phyloP scores from a whole-genome alignment of 768 basidiomycete genomes.

The Strobilomyces confusus region DNA sequence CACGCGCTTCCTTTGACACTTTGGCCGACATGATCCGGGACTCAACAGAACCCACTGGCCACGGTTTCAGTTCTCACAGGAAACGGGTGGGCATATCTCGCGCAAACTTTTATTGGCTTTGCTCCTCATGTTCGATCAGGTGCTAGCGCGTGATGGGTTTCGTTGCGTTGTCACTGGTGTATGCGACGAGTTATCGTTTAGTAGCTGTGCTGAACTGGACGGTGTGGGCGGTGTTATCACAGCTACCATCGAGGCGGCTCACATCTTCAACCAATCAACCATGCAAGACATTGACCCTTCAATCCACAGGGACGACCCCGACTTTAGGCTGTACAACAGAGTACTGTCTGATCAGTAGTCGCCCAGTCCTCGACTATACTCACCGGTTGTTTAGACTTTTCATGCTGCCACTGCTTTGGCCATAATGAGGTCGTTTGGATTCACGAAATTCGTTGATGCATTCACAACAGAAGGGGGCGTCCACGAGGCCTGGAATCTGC shows the following conservation, averaged over 20 bases:
- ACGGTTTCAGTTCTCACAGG: not conserved
- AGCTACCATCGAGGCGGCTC: not conserved
- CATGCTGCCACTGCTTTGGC: not conserved
- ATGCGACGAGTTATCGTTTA: not conserved
- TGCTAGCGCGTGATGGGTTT: not conserved
- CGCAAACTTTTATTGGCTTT: not conserved
- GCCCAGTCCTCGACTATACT: not conserved
- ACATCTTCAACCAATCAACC: not conserved
- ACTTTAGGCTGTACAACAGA: not conserved
- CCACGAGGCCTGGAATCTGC: too few species aligned
- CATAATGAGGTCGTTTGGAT: not conserved
- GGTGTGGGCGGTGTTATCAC: too few species aligned
- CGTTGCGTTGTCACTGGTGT: not conserved
- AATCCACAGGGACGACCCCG: not conserved
- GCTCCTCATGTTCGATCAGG: not conserved
- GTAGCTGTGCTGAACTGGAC: not conserved
- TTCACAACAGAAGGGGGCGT: too few species aligned
- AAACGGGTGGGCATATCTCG: not conserved
- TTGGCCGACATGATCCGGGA: not conserved
- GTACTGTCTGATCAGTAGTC: not conserved
- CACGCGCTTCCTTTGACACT: not conserved
- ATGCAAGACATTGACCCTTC: not conserved
- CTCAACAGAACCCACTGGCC: not conserved
- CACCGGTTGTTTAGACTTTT: not conserved
- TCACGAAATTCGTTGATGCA: too few species aligned